Conservation (phyloP, 2,329 filamentous ascomycete species). For the Colletotrichum eremochloae region DNA sequence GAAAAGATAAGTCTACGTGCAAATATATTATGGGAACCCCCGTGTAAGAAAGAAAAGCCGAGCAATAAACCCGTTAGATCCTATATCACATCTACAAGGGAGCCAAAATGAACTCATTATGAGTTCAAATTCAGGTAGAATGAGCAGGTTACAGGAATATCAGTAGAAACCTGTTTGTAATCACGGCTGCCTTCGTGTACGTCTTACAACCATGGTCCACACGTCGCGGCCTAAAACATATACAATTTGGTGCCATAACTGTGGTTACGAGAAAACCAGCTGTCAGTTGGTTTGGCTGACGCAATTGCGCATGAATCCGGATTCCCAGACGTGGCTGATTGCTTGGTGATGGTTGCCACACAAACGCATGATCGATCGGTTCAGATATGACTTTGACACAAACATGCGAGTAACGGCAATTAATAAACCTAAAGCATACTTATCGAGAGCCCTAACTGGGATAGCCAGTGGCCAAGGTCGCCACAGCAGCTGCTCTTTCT, state of each 20-base stretch:
- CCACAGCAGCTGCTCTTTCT: too few relatives aligned
- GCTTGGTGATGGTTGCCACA: not conserved
- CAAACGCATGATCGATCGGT: not conserved
- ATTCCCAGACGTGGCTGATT: not conserved
- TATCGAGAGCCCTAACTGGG: not conserved
- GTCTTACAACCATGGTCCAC: not conserved
- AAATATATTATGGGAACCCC: not conserved
- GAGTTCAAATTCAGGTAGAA: not conserved
- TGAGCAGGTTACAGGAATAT: not conserved
- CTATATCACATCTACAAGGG: not conserved
- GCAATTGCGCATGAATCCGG: not conserved
- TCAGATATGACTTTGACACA: not conserved
- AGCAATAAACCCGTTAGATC: not conserved
- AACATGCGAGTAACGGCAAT: not conserved
- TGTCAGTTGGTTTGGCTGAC: not conserved
- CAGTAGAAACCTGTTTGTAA: not conserved
- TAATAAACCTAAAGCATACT: not conserved
- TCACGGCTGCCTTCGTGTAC: not conserved
- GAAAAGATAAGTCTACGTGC: fast-evolving
- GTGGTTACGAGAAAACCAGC: not conserved
- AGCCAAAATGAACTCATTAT: not conserved
- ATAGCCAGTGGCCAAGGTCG: too few relatives aligned
- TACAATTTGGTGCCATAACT: not conserved
- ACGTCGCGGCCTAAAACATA: too few relatives aligned
- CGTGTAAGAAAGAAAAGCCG: not conserved